Conservation (phyloP, 345 rosid species). For the Heritiera fomes region DNA sequence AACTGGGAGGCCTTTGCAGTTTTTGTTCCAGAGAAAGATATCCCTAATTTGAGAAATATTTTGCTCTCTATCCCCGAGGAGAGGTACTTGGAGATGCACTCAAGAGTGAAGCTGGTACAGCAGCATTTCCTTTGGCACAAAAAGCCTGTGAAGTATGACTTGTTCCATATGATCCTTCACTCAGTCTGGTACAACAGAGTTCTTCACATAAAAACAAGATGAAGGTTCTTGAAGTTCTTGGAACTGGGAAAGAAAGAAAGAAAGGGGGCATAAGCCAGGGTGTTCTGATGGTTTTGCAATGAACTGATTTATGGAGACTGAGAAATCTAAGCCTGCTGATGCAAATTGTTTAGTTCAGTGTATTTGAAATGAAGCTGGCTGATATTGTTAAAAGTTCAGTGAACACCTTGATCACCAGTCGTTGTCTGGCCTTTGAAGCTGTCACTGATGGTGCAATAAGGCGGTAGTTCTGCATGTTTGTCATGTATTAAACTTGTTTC, state of each 20-base stretch:
- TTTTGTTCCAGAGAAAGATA: conserved; percentile 72
- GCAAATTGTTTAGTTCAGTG: not conserved
- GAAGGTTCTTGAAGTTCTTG: conserved; percentile 22
- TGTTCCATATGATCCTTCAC: conserved; percentile 82
- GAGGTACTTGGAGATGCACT: conserved; percentile 64
- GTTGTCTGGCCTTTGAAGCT: not conserved
- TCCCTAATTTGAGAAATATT: conserved; percentile 65
- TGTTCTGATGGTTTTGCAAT: not conserved
- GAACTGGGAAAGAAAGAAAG: not conserved
- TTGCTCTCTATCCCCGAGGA: conserved; percentile 63
- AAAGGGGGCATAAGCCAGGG: not conserved
- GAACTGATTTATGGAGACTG: not conserved
- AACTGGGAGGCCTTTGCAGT: conserved; percentile 80
- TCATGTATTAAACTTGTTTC: not conserved
- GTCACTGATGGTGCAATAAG: not conserved
- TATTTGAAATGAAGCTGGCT: not conserved
- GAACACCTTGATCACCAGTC: not conserved
- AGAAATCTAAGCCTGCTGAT: not conserved
- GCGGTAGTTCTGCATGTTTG: not conserved
- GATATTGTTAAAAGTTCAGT: not conserved
- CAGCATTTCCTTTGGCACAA: conserved; percentile 91
- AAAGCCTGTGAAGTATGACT: conserved; percentile 66
- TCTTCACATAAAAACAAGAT: conserved; percentile 44
- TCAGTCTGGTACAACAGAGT: conserved; percentile 78
- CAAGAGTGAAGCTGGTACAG: conserved; percentile 63